phyloP scores from a whole-genome alignment of 108 stramenopile genomes.

The Fragilaria crotonensis region DNA sequence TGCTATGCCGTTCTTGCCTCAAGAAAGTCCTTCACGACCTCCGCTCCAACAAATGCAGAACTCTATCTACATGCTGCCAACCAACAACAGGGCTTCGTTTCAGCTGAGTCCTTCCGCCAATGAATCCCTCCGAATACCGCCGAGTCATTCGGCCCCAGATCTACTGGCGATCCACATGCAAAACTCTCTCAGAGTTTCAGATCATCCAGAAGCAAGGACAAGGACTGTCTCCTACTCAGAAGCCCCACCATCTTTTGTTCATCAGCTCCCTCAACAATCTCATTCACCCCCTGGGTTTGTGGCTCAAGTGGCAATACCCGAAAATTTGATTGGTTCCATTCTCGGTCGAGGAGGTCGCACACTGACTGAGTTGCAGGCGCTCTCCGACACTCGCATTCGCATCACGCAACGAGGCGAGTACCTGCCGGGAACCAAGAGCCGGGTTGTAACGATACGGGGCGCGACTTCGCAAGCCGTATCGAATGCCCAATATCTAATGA shows the following conservation, averaged over 20 bases:
- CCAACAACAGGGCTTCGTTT: too few relatives aligned
- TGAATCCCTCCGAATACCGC: too few relatives aligned
- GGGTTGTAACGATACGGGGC: constrained; percentile 71
- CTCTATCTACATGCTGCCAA: too few relatives aligned
- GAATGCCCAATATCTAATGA: constrained; percentile 47
- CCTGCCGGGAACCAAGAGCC: constrained; percentile 63
- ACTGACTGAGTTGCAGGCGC: constrained; percentile 49
- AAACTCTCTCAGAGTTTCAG: constrained; percentile 17
- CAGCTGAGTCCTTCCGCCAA: too few relatives aligned
- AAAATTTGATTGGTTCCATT: constrained; percentile 58
- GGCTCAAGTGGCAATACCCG: constrained; percentile 57
- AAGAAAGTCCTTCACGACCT: too few relatives aligned
- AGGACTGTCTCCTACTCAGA: too few relatives aligned
- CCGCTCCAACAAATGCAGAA: too few relatives aligned
- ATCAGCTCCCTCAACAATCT: background rate
- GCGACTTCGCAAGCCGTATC: constrained; percentile 46
- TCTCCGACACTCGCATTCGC: constrained; percentile 55
- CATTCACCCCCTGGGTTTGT: constrained; percentile 21
- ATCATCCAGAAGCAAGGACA: too few relatives aligned
- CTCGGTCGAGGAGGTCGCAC: constrained; percentile 61
- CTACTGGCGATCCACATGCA: constrained; percentile 36
- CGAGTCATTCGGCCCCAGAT: constrained; percentile 36
- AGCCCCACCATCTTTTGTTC: too few relatives aligned
- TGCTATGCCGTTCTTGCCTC: too few relatives aligned
- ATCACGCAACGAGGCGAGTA: constrained; percentile 67